Conservation (phyloP, 306 rosid genomes). For the Biancaea sappan region DNA sequence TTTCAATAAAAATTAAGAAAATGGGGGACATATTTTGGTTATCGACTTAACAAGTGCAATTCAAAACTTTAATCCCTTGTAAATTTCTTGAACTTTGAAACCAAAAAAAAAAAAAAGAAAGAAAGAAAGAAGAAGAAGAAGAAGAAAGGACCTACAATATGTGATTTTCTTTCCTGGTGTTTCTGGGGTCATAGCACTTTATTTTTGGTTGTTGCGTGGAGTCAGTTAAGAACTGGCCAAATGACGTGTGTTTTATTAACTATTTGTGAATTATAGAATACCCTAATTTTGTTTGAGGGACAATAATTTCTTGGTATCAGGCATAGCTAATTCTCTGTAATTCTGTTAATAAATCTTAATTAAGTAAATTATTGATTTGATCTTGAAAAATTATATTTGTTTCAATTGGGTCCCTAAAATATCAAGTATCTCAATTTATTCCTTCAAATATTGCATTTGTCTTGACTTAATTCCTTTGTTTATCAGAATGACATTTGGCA, state of each 20-base stretch:
- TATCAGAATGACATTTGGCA: too few relatives aligned
- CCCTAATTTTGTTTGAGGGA: not conserved
- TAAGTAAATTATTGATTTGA: too few relatives aligned
- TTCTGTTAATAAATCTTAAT: not conserved
- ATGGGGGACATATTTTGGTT: not conserved
- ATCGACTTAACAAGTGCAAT: not conserved
- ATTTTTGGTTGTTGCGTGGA: not conserved
- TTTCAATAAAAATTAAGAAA: too few relatives aligned
- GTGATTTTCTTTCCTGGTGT: not conserved
- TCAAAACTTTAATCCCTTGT: not conserved
- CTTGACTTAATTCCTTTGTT: too few relatives aligned
- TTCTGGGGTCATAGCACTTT: not conserved
- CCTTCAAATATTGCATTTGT: too few relatives aligned
- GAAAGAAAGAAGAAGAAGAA: too few relatives aligned
- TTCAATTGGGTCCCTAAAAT: too few relatives aligned
- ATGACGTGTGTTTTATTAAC: not conserved
- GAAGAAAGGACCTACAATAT: not conserved
- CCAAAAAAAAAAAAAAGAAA: too few relatives aligned
- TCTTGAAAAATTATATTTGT: too few relatives aligned
- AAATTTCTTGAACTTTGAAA: not conserved
- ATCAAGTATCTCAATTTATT: too few relatives aligned
- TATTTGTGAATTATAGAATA: not conserved
- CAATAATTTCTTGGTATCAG: not conserved
- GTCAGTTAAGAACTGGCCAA: constrained; percentile 3
- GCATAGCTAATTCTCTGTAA: not conserved